Evolutionary conservation across 2,329 filamentous ascomycete genomes (phyloP), one percentile per base, ranked within the genome.

Genomic region (Xylaria sp.): DNA sequence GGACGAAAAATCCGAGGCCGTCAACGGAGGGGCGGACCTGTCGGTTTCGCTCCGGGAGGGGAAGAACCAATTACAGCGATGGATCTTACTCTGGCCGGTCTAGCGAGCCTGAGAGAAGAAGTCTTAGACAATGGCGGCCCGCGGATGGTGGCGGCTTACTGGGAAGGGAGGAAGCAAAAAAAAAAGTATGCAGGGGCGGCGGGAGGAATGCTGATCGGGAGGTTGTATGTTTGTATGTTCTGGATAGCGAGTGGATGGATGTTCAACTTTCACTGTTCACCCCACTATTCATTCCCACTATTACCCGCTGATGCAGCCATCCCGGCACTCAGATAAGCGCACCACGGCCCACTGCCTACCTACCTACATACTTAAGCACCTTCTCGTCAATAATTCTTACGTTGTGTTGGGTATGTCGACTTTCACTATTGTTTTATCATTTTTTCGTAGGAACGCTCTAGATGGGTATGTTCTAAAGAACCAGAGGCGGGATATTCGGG

Each of bases 271-370:
- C 45, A 69, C 67, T 14, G 8, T 48, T 30, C 34, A 57, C 66
- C 66, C 59, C 59, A 62, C 69, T 39, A 48, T 60, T 53, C 71
- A 48, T 60, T 53, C 71, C 75, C 75, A 77, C 75, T 71, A 69
- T 76, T 75, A 73, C 69, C 74, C 74, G 75, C 64, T 54, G 62
- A 27, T 56, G 63, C 64, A 61, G 63, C 54, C 47, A 51, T 51
- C 21, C 21, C 19, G 36, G 39, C 57, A 24, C 21, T 17, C 45
- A 30, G 56, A 61, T 57, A 42, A 42, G 42, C 39, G 57, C 63
- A 56, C 50, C 19, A 42, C 48, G 51, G 39, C 12, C 32, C 32
- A 34, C 45, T 48, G 32, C 47, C 47, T 34, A 54, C 27, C 7
- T 54, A 54, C 27, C 51, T 54, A 17, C 27, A 6, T 19, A 36